These are phyloP conservation scores for Fraxinus quadrangulata DNA, from an alignment of 257 asterid genomes.

Conservation along the genomic window DNA sequence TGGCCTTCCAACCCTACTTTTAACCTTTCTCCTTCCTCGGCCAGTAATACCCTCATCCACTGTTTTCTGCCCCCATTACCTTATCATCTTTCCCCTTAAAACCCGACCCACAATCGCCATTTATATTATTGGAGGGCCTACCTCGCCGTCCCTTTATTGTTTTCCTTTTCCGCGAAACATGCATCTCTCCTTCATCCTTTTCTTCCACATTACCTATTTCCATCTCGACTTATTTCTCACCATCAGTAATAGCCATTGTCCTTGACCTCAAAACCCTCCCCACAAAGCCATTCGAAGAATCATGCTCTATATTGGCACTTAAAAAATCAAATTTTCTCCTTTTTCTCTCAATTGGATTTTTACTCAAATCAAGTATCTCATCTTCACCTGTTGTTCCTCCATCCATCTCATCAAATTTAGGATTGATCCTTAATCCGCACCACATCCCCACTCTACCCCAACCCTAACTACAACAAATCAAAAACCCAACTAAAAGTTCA, in stretches of 20 bases:
- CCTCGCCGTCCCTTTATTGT: constrained; percentile 34
- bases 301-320: constrained; percentile 28
- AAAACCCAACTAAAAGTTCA: no score
- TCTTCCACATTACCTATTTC: background rate
- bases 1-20: constrained; percentile 40
- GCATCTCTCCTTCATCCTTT: background rate
- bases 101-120: constrained; percentile 23
- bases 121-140: constrained; percentile 36
- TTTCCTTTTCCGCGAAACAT: constrained; percentile 4
- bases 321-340: constrained; percentile 29
- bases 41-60: background rate
- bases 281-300: constrained; percentile 31
- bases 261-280: constrained; percentile 84
- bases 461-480: no score
- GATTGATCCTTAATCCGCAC: constrained; percentile 33
- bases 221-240: background rate
- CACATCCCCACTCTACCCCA: no score
- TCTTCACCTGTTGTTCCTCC: constrained; percentile 18
- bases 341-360: constrained; percentile 45
- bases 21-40: constrained; percentile 26
- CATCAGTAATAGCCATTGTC: constrained; percentile 36
- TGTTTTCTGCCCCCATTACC: constrained; percentile 5
- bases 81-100: constrained; percentile 11
- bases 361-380: constrained; percentile 55
- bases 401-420: background rate